Evolutionary conservation across 208 protist species (phyloP).

Genomic region (Kentomonas sorsogonicus): DNA sequence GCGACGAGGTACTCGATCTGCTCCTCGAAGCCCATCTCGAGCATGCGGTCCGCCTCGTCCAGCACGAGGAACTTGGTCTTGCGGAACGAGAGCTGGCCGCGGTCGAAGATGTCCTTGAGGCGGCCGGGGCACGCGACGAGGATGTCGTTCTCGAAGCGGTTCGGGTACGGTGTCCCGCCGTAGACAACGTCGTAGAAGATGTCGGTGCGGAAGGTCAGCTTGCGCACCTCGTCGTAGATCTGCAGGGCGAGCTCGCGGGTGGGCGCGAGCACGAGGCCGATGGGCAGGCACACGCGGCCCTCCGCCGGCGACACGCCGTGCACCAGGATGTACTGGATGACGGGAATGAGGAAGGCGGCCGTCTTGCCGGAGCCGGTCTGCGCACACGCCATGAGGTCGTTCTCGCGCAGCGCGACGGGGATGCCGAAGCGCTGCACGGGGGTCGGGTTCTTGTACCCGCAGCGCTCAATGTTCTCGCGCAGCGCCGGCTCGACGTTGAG

Average conservation of each 20-base stretch:
- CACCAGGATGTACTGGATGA: conserved; percentile 93
- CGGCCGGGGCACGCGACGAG: conserved; percentile 89
- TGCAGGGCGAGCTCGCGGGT: conserved; percentile 95
- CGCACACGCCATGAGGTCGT: conserved; percentile 98
- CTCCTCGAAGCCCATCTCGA: conserved; percentile 99
- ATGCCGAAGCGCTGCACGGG: conserved; percentile 97
- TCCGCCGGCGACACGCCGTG: conserved; percentile 64
- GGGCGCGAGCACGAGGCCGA: conserved; percentile 92
- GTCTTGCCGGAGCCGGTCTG: conserved; percentile 99
- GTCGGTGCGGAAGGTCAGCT: conserved; percentile 93
- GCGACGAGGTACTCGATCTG: conserved; percentile 97
- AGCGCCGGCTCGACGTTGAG: conserved; percentile 83
- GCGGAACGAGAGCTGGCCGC: conserved; percentile 74
- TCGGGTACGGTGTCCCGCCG: conserved; percentile 93
- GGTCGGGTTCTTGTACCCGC: conserved; percentile 95
- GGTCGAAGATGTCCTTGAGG: conserved; percentile 86
- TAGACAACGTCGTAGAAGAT: conserved; percentile 95
- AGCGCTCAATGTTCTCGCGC: conserved; percentile 91
- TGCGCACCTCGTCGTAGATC: conserved; percentile 94
- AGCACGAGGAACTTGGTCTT: conserved; percentile 93
- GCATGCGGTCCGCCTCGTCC: conserved; percentile 98
- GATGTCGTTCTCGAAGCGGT: conserved; percentile 94
- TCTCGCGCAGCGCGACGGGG: conserved; percentile 86
- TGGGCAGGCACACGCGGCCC: conserved; percentile 48
- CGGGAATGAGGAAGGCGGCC: conserved; percentile 96